Percentiles rank a stretch among this genome's conserved stretches.
Evolutionary conservation across 768 basidiomycete species (phyloP).

Genomic region (Lyophyllum decastes): DNA sequence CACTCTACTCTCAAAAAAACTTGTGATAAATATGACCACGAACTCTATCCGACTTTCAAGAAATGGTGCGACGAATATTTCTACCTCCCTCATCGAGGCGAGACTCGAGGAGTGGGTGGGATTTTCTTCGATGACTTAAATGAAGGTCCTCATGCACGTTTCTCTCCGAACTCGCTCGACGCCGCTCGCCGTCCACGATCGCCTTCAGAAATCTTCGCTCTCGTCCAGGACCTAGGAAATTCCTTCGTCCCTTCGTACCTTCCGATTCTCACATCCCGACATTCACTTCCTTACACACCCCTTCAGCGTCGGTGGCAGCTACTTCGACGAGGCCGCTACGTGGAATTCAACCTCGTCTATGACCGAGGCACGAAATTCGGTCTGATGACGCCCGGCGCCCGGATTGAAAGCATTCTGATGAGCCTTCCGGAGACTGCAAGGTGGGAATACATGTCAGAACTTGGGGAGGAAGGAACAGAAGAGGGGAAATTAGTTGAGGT

Average conservation of each 20-base stretch:
- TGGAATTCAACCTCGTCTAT: constrained; percentile 90
- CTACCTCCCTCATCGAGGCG: constrained; percentile 82
- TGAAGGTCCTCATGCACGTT: constrained; percentile 62
- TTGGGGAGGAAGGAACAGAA: constrained; percentile 65
- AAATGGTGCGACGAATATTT: constrained; percentile 99
- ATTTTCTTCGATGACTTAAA: constrained; percentile 96
- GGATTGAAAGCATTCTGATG: constrained; percentile 91
- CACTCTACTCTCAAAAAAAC: constrained; percentile 76
- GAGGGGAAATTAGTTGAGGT: constrained; percentile 67
- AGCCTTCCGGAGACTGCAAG: constrained; percentile 83
- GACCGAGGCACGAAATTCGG: constrained; percentile 91
- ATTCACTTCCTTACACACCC: constrained; percentile 56
- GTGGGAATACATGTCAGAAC: constrained; percentile 87
- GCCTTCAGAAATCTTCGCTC: constrained; percentile 72
- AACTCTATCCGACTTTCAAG: constrained; percentile 81
- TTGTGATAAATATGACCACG: constrained; percentile 70
- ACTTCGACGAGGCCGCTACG: constrained; percentile 87
- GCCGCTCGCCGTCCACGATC: constrained; percentile 48
- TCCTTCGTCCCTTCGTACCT: constrained; percentile 90
- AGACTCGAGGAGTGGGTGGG: constrained; percentile 89
- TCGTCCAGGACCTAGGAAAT: constrained; percentile 71
- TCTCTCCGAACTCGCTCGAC: constrained; percentile 36
- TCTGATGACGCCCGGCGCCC: constrained; percentile 78
- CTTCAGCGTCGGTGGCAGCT: constrained; percentile 90
- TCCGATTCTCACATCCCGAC: constrained; percentile 73